These are phyloP conservation scores for Pseudogymnoascus sp. DNA, from an alignment of 2,329 filamentous ascomycete species.

Conservation along the genomic window DNA sequence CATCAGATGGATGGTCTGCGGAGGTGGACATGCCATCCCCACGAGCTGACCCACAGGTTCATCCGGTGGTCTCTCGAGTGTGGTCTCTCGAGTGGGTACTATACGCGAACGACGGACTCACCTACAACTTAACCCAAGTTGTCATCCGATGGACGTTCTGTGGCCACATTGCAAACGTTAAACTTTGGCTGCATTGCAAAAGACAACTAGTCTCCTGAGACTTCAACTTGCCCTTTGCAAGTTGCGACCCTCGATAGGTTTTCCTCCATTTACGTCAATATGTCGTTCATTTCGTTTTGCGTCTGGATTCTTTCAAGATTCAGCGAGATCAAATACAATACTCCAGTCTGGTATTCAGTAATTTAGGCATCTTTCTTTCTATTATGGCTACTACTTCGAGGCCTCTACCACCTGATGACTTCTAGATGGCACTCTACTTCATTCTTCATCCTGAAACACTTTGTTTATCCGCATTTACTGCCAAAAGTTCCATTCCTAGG, in stretches of 20 bases:
- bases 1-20: too few species aligned
- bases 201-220: neutral
- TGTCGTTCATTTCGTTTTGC: conserved; percentile 11
- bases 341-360: conserved; percentile 11
- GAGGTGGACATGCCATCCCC: too few species aligned
- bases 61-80: neutral
- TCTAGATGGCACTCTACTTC: conserved; percentile 6
- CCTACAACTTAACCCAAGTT: neutral
- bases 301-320: conserved; percentile 8
- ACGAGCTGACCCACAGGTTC: neutral
- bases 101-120: neutral
- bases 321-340: conserved; percentile 4
- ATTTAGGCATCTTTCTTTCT: conserved; percentile 12
- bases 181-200: neutral
- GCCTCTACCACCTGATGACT: conserved; percentile 10
- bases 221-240: neutral
- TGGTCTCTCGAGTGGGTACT: too few species aligned
- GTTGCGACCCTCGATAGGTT: neutral
- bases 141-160: neutral
- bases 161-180: neutral
- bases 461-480: conserved; percentile 12
- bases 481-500: conserved; percentile 12
- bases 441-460: conserved; percentile 13
- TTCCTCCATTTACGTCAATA: neutral
- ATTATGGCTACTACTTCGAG: conserved; percentile 11